Percentiles rank a stretch among this genome's conserved stretches.
phyloP scores from a whole-genome alignment of 495 filamentous ascomycete species.

The Delitschia confertaspora region DNA sequence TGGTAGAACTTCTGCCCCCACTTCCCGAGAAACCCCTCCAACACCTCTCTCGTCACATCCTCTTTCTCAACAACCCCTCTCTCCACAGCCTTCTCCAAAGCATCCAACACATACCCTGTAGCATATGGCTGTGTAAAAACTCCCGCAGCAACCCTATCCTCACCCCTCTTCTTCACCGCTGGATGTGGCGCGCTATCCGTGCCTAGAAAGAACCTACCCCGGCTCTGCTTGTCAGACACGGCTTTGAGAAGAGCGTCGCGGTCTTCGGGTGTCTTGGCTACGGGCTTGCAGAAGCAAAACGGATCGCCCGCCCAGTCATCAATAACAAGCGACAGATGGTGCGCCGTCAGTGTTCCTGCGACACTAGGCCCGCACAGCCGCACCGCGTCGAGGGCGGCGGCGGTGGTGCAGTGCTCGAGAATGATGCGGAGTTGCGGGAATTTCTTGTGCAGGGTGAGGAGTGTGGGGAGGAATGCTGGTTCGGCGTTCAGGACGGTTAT shows the following conservation, averaged over 20 bases:
- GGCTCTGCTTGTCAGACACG: constrained; percentile 51
- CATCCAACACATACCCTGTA: constrained; percentile 63
- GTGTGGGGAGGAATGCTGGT: constrained; percentile 67
- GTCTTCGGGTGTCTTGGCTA: constrained; percentile 52
- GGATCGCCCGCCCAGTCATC: constrained; percentile 69
- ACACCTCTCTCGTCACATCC: constrained; percentile 58
- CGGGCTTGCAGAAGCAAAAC: constrained; percentile 77
- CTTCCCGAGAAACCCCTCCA: constrained; percentile 66
- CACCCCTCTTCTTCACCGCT: constrained; percentile 57
- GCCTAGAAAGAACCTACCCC: constrained; percentile 78
- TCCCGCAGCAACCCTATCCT: constrained; percentile 60
- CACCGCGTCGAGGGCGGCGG: constrained; percentile 71
- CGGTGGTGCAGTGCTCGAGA: constrained; percentile 74
- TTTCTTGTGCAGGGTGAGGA: constrained; percentile 56
- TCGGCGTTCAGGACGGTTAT: constrained; percentile 74
- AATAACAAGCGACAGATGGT: constrained; percentile 70
- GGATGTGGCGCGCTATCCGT: constrained; percentile 73
- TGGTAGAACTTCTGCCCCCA: constrained; percentile 72
- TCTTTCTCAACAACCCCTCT: constrained; percentile 55
- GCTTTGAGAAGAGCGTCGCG: constrained; percentile 66
- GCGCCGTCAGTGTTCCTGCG: constrained; percentile 63
- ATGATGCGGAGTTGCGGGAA: constrained; percentile 81
- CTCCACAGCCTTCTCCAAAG: constrained; percentile 60
- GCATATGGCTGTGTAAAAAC: constrained; percentile 87
- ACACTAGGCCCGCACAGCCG: constrained; percentile 66